phyloP scores from a whole-genome alignment of 2,329 filamentous ascomycete species.

The Bertia moriformis region DNA sequence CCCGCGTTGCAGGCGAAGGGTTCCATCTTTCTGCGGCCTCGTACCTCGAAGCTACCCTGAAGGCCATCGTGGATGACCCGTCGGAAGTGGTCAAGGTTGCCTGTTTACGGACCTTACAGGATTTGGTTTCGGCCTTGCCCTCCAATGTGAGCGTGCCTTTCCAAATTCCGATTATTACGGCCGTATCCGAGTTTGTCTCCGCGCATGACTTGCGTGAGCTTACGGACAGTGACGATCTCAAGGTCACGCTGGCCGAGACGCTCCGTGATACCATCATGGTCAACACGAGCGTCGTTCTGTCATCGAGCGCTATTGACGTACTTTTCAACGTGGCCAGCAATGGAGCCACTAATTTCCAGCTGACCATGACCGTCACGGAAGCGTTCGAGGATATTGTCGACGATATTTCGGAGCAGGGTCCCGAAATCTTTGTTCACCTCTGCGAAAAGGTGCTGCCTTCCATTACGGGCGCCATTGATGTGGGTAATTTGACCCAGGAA shows the following conservation, averaged over 20 bases:
- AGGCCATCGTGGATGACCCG: constrained; percentile 59
- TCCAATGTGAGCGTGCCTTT: constrained; percentile 28
- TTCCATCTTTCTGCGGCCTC: constrained; percentile 48
- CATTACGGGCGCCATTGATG: constrained; percentile 75
- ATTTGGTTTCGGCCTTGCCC: constrained; percentile 35
- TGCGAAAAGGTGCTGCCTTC: constrained; percentile 79
- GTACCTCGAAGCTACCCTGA: constrained; percentile 60
- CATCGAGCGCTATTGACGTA: constrained; percentile 60
- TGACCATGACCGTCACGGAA: constrained; percentile 75
- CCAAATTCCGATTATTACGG: constrained; percentile 46
- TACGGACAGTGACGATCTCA: constrained; percentile 77
- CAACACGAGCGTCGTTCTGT: constrained; percentile 61
- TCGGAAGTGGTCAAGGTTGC: constrained; percentile 85
- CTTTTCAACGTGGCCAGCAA: constrained; percentile 82
- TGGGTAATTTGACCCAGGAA: constrained; percentile 73
- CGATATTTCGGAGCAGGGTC: constrained; percentile 46
- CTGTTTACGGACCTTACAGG: constrained; percentile 74
- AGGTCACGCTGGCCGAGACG: constrained; percentile 79
- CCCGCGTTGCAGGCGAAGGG: constrained; percentile 23
- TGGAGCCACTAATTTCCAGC: constrained; percentile 79
- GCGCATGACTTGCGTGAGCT: constrained; percentile 70
- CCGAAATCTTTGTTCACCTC: constrained; percentile 59
- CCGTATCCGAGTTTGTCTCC: constrained; percentile 61
- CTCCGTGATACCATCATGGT: constrained; percentile 70
- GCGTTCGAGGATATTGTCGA: constrained; percentile 78